Conservation (phyloP, 2,329 filamentous ascomycete genomes). For the Colletotrichum viniferum region DNA sequence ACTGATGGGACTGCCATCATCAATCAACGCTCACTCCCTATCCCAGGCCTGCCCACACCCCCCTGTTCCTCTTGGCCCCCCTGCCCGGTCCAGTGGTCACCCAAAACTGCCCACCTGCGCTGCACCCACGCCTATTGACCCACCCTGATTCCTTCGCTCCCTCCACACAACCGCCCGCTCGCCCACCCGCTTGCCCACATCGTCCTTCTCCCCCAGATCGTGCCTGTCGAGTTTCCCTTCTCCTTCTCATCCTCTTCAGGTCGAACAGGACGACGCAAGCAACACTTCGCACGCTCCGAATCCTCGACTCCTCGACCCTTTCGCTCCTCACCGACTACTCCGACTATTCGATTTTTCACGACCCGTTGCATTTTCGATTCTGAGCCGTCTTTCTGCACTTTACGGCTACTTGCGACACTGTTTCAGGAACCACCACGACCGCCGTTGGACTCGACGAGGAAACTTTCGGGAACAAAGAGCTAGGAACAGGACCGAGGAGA, state of each 20-base stretch:
- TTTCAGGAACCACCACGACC: conserved; percentile 5
- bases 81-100: neutral
- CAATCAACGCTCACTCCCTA: neutral
- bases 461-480: neutral
- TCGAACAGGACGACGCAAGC: conserved; percentile 8
- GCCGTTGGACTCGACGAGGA: neutral
- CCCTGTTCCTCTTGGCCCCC: conserved; percentile 7
- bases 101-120: conserved; percentile 4
- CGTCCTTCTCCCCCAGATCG: conserved; percentile 20
- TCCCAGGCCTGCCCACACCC: conserved; percentile 2
- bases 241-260: conserved; percentile 1
- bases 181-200: conserved; percentile 13
- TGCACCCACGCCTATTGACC: conserved; percentile 7
- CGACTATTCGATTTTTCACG: neutral
- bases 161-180: conserved; percentile 12
- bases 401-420: conserved; percentile 5
- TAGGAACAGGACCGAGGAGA: neutral
- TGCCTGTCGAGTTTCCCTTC: conserved; percentile 8
- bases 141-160: conserved; percentile 5
- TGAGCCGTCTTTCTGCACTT: neutral
- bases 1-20: neutral
- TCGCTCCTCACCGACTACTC: neutral
- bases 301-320: neutral
- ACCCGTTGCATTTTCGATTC: neutral
- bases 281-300: neutral